phyloP scores from a whole-genome alignment of 208 protist genomes.

The Plasmodiophora brassicae region DNA sequence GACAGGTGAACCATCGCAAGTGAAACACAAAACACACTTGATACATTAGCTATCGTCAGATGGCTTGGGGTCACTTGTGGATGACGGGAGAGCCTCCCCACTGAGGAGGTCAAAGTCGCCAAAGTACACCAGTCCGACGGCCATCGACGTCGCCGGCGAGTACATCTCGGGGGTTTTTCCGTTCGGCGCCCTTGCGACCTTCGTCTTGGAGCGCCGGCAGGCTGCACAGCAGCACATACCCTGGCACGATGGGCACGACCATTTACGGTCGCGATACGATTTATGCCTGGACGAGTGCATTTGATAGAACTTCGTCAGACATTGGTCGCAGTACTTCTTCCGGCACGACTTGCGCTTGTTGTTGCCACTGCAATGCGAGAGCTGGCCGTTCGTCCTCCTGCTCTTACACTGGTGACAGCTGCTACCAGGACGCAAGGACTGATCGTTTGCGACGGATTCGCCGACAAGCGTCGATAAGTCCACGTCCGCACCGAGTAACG shows the following conservation, averaged over 20 bases:
- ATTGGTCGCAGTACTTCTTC: slow-evolving; percentile 36
- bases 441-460: no score
- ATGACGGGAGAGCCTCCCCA: no score
- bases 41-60: no score
- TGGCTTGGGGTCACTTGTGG: no score
- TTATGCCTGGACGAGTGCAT: slow-evolving; percentile 4
- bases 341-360: slow-evolving; percentile 19
- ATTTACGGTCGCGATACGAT: background rate
- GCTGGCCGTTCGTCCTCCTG: background rate
- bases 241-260: slow-evolving; percentile 21
- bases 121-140: slow-evolving; percentile 24
- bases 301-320: slow-evolving; percentile 30
- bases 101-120: slow-evolving; percentile 6
- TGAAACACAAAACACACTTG: no score
- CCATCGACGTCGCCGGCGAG: slow-evolving; percentile 25
- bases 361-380: background rate
- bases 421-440: background rate
- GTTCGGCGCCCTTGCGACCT: background rate
- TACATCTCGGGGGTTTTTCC: background rate
- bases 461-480: no score
- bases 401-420: slow-evolving; percentile 37
- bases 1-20: no score
- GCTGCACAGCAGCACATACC: slow-evolving; percentile 35
- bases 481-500: background rate
- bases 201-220: background rate